Base-by-base conservation (phyloP, 805 yeast genomes). In the Ogataea pini region DNA sequence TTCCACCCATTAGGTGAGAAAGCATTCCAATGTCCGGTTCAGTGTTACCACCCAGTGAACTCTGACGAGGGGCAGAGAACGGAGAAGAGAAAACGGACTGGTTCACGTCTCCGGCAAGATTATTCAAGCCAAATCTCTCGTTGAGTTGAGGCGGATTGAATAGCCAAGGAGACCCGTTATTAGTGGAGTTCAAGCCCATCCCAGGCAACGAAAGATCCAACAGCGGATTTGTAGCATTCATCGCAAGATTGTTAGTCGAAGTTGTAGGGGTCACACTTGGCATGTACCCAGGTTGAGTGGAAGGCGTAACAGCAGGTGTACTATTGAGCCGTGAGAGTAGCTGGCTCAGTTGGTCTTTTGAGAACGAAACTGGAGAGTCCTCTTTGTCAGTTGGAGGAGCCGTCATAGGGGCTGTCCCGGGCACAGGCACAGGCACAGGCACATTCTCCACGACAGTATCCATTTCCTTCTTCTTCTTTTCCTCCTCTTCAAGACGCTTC, bases 21-120 rank as follows among this genome's bases (percentile, higher is more conserved):
- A 68, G 12, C 70, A 69, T 17, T 60, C 71, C 52, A 66, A 70
- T 32, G 66, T 63, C 55, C 64, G 74, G 38, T 65, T 70, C 48
- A 48, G 40, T 62, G 70, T 42, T 65, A 63, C 27, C 43, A 10
- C 28, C 28, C 36, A 40, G 29, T 54, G 42, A 37, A 22, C 42
- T 27, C 39, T 40, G 51, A 12, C 34, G 38, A 19, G 40, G 37
- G 4, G 50, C 44, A 29, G 51, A 12, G n/a, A 48, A 49, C 18
- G 42, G 36, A 13, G 54, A 32, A 25, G 45, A 41, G 17, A 42
- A 29, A 3, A 46, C 27, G 14, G 44, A 33, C 22, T 38, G 49
- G n/a, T 45, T 40, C 28, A 47, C 41, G 33, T 39, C 42, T 3
- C 42, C 31, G 9, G 20, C 41, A 7, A 37, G 20, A n/a, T 20